Evolutionary conservation across 192 early-diverging fungal genomes (phyloP).

Genomic region (Rhizophagus prolifer): DNA sequence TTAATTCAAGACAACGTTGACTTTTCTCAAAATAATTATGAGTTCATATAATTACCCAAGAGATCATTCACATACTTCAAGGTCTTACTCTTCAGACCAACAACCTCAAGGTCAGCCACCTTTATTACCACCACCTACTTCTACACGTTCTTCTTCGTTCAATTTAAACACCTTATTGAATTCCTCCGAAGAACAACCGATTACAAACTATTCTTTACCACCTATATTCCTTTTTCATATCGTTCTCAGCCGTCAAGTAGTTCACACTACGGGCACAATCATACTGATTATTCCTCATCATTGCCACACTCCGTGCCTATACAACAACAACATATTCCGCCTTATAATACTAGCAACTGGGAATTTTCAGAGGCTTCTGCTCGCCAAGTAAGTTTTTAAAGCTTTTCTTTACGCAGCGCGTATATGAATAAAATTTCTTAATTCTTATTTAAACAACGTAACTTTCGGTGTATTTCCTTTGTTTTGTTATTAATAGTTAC

Average conservation of each 20-base stretch:
- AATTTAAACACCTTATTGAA: conserved; percentile 20
- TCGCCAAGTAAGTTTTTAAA: neutral
- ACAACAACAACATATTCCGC: neutral
- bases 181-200: conserved; percentile 20
- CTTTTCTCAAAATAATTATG: conserved; percentile 3
- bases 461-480: no score
- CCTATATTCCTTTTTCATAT: conserved; percentile 13
- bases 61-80: neutral
- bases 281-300: conserved; percentile 7
- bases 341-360: neutral
- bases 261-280: conserved; percentile 12
- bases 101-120: conserved; percentile 7
- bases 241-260: neutral
- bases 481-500: neutral
- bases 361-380: neutral
- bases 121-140: conserved; percentile 16
- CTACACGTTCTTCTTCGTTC: neutral
- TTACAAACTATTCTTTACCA: neutral
- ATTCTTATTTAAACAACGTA: neutral
- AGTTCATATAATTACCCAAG: conserved; percentile 28
- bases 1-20: neutral
- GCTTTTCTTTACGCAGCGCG: neutral
- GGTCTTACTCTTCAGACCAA: conserved; percentile 21
- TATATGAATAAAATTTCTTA: no score
- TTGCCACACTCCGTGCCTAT: neutral